Conservation (phyloP, 2,329 filamentous ascomycete species). For the Talaromyces atroroseus region DNA sequence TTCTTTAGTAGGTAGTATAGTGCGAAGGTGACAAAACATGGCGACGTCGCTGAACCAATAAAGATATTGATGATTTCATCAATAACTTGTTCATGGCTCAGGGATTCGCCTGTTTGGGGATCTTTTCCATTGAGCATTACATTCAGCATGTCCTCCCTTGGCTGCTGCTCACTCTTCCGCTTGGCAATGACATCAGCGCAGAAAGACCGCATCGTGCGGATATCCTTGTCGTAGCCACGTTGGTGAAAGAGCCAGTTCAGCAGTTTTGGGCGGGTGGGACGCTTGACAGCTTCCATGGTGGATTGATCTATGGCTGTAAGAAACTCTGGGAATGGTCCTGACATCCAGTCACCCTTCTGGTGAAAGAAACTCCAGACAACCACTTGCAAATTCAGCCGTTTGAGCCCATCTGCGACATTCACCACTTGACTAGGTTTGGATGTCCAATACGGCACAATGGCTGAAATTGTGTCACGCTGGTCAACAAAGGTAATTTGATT, state of each 20-base stretch:
- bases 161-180: constrained; percentile 49
- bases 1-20: constrained; percentile 62
- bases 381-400: constrained; percentile 50
- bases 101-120: constrained; percentile 53
- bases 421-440: constrained; percentile 37
- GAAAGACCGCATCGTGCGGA: constrained; percentile 50
- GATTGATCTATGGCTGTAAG: constrained; percentile 51
- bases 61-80: constrained; percentile 67
- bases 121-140: constrained; percentile 56
- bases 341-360: constrained; percentile 45
- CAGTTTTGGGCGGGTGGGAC: constrained; percentile 48
- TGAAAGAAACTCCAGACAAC: constrained; percentile 49
- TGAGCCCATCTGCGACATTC: constrained; percentile 47
- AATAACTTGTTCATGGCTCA: constrained; percentile 57
- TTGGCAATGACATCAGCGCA: constrained; percentile 54
- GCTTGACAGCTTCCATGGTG: constrained; percentile 53
- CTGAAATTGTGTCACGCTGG: constrained; percentile 46
- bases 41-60: constrained; percentile 63
- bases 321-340: constrained; percentile 45
- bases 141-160: constrained; percentile 57
- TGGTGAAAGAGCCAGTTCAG: constrained; percentile 51
- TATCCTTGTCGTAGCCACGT: constrained; percentile 51
- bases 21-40: constrained; percentile 60
- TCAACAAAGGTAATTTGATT: constrained; percentile 41
- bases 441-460: constrained; percentile 50